These are phyloP conservation scores for Candida michaelii DNA, from an alignment of 805 yeast genomes.

Conservation along the genomic window DNA sequence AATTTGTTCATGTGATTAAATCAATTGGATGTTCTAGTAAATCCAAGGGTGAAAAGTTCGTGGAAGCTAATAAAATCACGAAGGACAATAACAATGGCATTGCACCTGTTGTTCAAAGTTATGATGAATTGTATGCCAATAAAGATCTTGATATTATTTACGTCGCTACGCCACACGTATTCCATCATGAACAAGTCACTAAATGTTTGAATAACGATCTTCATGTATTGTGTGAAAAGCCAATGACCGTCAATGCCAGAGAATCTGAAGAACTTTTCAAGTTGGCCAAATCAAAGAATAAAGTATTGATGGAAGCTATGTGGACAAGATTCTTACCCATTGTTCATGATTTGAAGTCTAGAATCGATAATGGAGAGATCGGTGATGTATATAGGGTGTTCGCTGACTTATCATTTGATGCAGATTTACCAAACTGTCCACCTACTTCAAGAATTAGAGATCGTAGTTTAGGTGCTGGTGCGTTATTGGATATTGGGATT, in stretches of 20 bases:
- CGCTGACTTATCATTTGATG: slow-evolving; percentile 43
- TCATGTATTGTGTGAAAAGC: slow-evolving; percentile 57
- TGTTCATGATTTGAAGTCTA: slow-evolving; percentile 27
- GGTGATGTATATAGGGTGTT: slow-evolving; percentile 48
- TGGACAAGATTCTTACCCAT: slow-evolving; percentile 60
- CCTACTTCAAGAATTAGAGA: slow-evolving; percentile 38
- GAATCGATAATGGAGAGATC: slow-evolving; percentile 39
- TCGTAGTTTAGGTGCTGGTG: slow-evolving; percentile 54
- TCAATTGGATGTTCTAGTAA: slow-evolving; percentile 41
- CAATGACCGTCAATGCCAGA: slow-evolving; percentile 47
- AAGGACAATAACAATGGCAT: slow-evolving; percentile 25
- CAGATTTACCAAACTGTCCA: slow-evolving; percentile 32
- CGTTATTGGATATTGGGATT: slow-evolving; percentile 55
- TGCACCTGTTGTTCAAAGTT: slow-evolving; percentile 28
- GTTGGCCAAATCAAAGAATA: slow-evolving; percentile 43
- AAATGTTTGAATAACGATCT: slow-evolving; percentile 44
- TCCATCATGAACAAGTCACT: slow-evolving; percentile 48
- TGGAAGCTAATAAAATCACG: slow-evolving; percentile 19
- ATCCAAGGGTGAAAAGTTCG: slow-evolving; percentile 36
- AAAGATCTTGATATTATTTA: slow-evolving; percentile 49
- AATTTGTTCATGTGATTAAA: slow-evolving; percentile 30
- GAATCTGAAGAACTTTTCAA: slow-evolving; percentile 44
- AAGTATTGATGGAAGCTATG: slow-evolving; percentile 58
- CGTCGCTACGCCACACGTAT: slow-evolving; percentile 54
- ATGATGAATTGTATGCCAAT: slow-evolving; percentile 46